These are phyloP conservation scores for Colletotrichum tofieldiae DNA, from an alignment of 2,329 filamentous ascomycete genomes.

Conservation along the genomic window DNA sequence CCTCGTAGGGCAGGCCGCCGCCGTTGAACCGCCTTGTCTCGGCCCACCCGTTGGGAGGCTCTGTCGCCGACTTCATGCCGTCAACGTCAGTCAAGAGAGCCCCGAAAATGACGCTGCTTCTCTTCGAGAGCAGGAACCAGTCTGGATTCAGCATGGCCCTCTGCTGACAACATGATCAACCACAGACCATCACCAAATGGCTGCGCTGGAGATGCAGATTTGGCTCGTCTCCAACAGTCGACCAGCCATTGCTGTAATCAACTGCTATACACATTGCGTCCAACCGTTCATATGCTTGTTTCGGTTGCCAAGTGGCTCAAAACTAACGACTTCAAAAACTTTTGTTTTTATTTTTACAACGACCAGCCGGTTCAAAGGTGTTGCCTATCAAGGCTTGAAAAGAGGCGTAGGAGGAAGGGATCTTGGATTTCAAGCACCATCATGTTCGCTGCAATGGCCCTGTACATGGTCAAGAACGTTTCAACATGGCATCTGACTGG, in stretches of 20 bases:
- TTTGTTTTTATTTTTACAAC: too few relatives aligned
- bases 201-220: not conserved
- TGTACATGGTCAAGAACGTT: not conserved
- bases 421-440: not conserved
- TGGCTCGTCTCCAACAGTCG: not conserved
- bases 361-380: not conserved
- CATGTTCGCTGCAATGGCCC: not conserved
- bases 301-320: not conserved
- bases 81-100: not conserved
- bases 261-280: not conserved
- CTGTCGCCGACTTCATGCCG: slow-evolving; percentile 10
- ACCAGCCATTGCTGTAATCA: not conserved
- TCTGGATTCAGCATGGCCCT: too few relatives aligned
- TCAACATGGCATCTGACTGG: not conserved
- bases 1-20: slow-evolving; percentile 31
- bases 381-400: not conserved
- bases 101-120: not conserved
- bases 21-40: not conserved
- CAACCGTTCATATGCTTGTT: not conserved
- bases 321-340: too few relatives aligned
- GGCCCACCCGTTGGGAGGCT: slow-evolving; percentile 17
- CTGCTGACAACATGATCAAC: too few relatives aligned
- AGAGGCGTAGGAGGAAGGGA: not conserved
- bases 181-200: not conserved
- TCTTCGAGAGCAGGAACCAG: not conserved